Conservation (phyloP, 768 basidiomycete species). For the Rhodotorula toruloides region DNA sequence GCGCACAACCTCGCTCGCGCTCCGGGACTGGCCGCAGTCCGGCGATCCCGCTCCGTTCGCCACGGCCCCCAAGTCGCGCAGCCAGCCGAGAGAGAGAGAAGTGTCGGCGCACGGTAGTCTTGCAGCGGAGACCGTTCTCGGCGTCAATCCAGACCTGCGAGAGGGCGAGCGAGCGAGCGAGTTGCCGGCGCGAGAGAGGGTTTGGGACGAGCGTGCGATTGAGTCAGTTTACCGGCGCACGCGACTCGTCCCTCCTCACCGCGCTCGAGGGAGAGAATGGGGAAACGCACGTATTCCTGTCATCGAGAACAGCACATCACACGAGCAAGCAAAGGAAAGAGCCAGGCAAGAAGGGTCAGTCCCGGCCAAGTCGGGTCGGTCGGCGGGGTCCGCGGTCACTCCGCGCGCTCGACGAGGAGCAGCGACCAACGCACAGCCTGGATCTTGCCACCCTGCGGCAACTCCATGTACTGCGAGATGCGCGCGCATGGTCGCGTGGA, state of each 20-base stretch:
- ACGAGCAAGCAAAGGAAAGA: not conserved
- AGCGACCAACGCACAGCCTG: conserved; percentile 59
- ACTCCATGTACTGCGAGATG: conserved; percentile 66
- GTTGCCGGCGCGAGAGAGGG: not conserved
- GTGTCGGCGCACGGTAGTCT: conserved; percentile 70
- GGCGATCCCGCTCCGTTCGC: not conserved
- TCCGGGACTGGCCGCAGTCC: not conserved
- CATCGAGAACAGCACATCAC: not conserved
- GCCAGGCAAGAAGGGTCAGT: not conserved
- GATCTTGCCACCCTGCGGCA: conserved; percentile 83
- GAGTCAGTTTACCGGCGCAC: not conserved
- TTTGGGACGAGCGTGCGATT: not conserved
- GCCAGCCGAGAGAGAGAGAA: too few relatives aligned
- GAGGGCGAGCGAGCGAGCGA: not conserved
- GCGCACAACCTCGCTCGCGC: too few relatives aligned
- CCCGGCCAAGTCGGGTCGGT: not conserved
- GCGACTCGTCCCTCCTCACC: not conserved
- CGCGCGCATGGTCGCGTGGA: not conserved
- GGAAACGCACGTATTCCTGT: conserved; percentile 24
- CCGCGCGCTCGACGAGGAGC: not conserved
- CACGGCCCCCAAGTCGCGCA: not conserved
- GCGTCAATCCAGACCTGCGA: conserved; percentile 92
- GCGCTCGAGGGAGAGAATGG: not conserved
- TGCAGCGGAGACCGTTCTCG: conserved; percentile 85
- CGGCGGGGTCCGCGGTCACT: not conserved